Base-by-base conservation (phyloP, 148 eudicot genomes). In the Amaranthus cruentus region DNA sequence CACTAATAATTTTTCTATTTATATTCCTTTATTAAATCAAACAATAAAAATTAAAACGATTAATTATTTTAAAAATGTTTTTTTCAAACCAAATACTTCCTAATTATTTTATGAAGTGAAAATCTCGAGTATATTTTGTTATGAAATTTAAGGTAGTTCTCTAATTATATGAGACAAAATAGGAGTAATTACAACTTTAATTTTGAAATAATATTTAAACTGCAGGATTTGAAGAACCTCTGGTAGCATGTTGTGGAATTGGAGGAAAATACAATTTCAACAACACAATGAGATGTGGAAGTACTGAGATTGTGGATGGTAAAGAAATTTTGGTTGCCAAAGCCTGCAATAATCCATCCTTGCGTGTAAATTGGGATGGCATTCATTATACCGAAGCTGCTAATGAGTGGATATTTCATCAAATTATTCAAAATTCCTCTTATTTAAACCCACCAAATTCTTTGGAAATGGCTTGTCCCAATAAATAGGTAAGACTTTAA, bases 311-410 rank as follows among this genome's bases (percentile, higher is more conserved):
- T 0, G 73, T 84, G 2, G 3, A 74, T n/a, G 80, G 84, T 5
- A 79, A 78, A 62, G 78, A 78, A 63, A 67, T 81, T 44, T 18
- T 84, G 75, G 56, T 84, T 62, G 83, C 85, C 7, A 77, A 74
- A 7, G 71, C 84, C 5, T 84, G 87, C 75, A 57, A 82, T 6
- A 15, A 84, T 48, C 78, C 87, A 4, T 68, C 80, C 3, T 43
- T 55, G 38, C 43, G 76, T 38, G 78, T 79, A n/a, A 75, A 28
- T 76, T 84, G 87, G 87, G 87, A 84, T 58, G 87, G 87, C 15
- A 82, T 79, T 44, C 87, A 84, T 70, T 82, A 70, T 55, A 79
- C 87, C 6, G 87, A 84, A 68, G 87, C 83, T 4, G 87, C 85
- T 15, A 84, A 84, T 56, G 79, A 79, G 60, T 84, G 87, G 87